phyloP scores from a whole-genome alignment of 306 rosid species.

The Glycyrrhiza uralensis region DNA sequence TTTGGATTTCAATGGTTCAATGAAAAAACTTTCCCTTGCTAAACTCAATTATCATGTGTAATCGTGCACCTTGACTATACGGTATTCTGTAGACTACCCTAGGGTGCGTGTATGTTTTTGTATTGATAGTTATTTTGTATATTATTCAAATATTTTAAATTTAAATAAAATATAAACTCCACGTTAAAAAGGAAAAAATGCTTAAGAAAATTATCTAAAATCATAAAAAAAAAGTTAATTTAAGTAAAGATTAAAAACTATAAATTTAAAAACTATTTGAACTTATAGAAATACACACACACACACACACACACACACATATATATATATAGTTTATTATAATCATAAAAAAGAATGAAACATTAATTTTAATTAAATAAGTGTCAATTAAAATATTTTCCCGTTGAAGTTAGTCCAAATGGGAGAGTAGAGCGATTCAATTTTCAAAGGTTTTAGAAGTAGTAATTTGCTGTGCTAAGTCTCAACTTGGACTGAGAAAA shows the following conservation, averaged over 20 bases:
- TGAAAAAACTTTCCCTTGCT: not conserved
- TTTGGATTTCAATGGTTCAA: not conserved
- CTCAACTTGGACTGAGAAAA: conserved; percentile 19
- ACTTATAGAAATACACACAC: no score
- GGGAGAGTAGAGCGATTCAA: no score
- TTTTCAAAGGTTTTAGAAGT: conserved; percentile 22
- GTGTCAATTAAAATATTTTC: not conserved
- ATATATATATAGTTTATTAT: no score
- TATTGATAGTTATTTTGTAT: not conserved
- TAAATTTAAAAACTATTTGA: not conserved
- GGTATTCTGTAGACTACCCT: not conserved
- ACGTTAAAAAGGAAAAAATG: no score
- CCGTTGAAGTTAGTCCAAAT: conserved; percentile 2
- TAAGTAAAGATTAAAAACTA: no score
- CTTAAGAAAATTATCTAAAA: not conserved
- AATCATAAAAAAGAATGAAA: not conserved
- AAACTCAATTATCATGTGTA: conserved; percentile 9
- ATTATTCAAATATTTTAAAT: no score
- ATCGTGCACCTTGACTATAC: not conserved
- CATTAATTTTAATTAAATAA: not conserved
- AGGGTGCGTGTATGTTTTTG: not conserved
- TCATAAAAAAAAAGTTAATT: not conserved
- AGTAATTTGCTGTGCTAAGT: conserved; percentile 10
- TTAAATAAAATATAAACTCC: no score
- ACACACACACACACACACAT: no score